These are phyloP conservation scores for Grigorovia humatica DNA, from an alignment of 805 yeast species.

Conservation along the genomic window DNA sequence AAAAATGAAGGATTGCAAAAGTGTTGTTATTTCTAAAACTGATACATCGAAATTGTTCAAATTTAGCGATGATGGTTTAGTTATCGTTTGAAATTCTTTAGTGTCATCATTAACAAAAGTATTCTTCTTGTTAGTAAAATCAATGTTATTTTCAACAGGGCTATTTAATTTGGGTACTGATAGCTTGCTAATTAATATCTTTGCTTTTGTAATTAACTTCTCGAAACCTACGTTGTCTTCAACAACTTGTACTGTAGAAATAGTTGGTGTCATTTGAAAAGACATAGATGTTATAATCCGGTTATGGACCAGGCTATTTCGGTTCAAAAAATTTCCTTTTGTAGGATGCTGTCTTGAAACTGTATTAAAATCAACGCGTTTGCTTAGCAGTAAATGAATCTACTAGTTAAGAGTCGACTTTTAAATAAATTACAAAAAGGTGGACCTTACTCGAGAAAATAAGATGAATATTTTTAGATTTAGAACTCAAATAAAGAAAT, in stretches of 20 bases:
- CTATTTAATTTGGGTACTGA: not conserved
- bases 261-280: not conserved
- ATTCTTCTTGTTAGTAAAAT: not conserved
- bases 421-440: too few relatives aligned
- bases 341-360: too few relatives aligned
- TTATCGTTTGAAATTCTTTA: not conserved
- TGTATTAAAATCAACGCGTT: too few relatives aligned
- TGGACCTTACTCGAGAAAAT: too few relatives aligned
- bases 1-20: constrained; percentile 13
- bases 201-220: not conserved
- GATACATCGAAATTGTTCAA: not conserved
- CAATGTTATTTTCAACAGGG: not conserved
- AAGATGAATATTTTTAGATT: too few relatives aligned
- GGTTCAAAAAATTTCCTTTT: not conserved
- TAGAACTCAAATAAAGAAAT: too few relatives aligned
- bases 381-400: too few relatives aligned
- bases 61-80: not conserved
- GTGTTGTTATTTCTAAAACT: not conserved
- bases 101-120: not conserved
- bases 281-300: not conserved
- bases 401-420: too few relatives aligned
- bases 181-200: not conserved
- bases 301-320: not conserved
- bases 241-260: not conserved
- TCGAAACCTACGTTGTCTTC: not conserved